phyloP scores from a whole-genome alignment of 2,329 filamentous ascomycete species.

The Epichloe aotearoae region DNA sequence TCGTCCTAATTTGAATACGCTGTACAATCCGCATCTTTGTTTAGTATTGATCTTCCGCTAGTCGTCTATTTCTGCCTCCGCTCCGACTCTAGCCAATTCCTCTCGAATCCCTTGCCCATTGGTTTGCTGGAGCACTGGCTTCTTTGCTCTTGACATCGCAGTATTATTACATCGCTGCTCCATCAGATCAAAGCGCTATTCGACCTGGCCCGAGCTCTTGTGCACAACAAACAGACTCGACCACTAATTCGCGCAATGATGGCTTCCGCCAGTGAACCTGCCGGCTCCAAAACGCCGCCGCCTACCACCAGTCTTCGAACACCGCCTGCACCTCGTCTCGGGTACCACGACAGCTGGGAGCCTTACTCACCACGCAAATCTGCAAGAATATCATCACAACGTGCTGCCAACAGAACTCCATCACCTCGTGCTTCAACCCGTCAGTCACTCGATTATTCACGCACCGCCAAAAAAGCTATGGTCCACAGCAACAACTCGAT shows the following conservation, averaged over 20 bases:
- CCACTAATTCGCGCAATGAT: conserved; percentile 12
- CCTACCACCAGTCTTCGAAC: conserved; percentile 46
- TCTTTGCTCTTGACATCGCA: conserved; percentile 8
- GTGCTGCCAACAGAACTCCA: conserved; percentile 38
- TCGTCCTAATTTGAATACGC: not conserved
- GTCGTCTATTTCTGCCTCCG: not conserved
- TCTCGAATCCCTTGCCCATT: not conserved
- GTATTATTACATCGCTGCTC: not conserved
- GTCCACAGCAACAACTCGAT: conserved; percentile 18
- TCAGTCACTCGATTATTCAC: conserved; percentile 18
- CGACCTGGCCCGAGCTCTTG: not conserved
- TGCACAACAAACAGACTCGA: not conserved
- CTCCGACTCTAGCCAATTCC: not conserved
- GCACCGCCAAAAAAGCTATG: conserved; percentile 19
- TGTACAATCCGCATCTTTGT: conserved; percentile 2
- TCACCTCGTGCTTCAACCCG: conserved; percentile 32
- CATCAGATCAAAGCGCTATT: not conserved
- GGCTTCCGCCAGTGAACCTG: conserved; percentile 10
- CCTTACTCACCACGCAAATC: conserved; percentile 62
- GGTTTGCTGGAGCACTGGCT: conserved; percentile 6
- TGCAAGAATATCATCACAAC: conserved; percentile 47
- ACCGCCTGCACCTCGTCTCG: conserved; percentile 55
- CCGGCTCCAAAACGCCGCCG: conserved; percentile 37
- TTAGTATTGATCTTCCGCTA: conserved; percentile 1
- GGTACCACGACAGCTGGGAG: conserved; percentile 55